Percentiles rank a stretch among this genome's conserved stretches.
phyloP scores from a whole-genome alignment of 2,329 filamentous ascomycete species.

The Fusarium cyanostomum region DNA sequence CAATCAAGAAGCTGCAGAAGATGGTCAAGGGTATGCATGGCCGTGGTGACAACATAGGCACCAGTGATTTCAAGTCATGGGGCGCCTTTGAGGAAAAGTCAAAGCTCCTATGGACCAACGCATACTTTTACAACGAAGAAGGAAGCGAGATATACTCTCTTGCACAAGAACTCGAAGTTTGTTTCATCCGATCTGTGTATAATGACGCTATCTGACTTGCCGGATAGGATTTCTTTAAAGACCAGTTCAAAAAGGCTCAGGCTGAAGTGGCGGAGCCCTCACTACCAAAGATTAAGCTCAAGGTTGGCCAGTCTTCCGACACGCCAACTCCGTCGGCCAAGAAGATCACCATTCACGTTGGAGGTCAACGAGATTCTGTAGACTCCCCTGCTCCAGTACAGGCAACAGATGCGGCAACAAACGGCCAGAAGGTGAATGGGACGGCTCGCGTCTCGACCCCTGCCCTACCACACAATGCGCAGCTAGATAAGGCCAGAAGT shows the following conservation, averaged over 20 bases:
- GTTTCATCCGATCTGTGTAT: background rate
- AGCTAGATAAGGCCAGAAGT: constrained; percentile 54
- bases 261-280: constrained; percentile 75
- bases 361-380: constrained; percentile 64
- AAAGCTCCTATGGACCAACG: constrained; percentile 86
- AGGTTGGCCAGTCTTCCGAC: constrained; percentile 64
- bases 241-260: constrained; percentile 76
- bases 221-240: constrained; percentile 72
- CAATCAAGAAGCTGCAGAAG: constrained; percentile 80
- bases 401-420: constrained; percentile 33
- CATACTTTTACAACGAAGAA: constrained; percentile 90
- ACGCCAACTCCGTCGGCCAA: constrained; percentile 57
- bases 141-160: constrained; percentile 84
- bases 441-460: constrained; percentile 30
- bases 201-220: constrained; percentile 16
- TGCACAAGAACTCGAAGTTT: constrained; percentile 81
- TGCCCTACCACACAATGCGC: constrained; percentile 21
- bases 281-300: constrained; percentile 83
- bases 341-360: constrained; percentile 78
- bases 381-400: constrained; percentile 58
- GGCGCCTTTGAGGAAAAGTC: constrained; percentile 81
- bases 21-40: constrained; percentile 77
- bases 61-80: constrained; percentile 83
- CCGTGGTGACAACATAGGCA: constrained; percentile 69
- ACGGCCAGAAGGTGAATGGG: constrained; percentile 36